Evolutionary conservation across 805 yeast species (phyloP).

Genomic region (Henningerozyma blattae): DNA sequence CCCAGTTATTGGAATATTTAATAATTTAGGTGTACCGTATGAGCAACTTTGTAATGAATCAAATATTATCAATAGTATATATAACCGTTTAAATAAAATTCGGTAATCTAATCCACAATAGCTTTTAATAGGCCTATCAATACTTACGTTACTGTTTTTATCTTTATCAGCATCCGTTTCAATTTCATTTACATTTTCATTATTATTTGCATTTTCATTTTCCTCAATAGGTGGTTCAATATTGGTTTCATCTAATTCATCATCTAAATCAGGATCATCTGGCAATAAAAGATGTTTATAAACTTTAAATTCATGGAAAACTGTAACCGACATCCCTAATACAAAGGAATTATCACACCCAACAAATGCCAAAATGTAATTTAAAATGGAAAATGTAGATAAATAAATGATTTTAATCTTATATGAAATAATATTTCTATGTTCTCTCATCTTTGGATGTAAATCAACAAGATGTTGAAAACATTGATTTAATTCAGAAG

Average conservation of each 20-base stretch:
- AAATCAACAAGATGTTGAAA: conserved; percentile 22
- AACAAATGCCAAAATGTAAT: conserved; percentile 44
- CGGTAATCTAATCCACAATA: conserved; percentile 24
- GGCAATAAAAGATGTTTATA: conserved; percentile 26
- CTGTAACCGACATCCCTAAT: conserved; percentile 38
- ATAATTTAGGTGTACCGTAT: conserved; percentile 35
- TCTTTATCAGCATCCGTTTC: conserved; percentile 18
- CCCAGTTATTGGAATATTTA: conserved; percentile 17
- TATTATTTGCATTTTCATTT: conserved; percentile 2
- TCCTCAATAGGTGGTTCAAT: conserved; percentile 3
- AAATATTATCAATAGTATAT: conserved; percentile 34
- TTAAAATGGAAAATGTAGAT: conserved; percentile 32
- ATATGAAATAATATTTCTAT: conserved; percentile 17
- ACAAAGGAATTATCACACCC: conserved; percentile 53
- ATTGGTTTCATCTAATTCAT: conserved; percentile 4
- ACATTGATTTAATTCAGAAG: conserved; percentile 21
- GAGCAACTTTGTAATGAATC: conserved; percentile 42
- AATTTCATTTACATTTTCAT: not conserved
- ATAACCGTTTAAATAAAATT: conserved; percentile 32
- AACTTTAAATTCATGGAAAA: conserved; percentile 48
- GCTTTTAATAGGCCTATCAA: too few relatives aligned
- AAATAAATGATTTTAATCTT: conserved; percentile 26
- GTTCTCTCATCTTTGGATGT: conserved; percentile 21
- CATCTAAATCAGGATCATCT: conserved; percentile 3
- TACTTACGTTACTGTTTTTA: conserved; percentile 7